Evolutionary conservation across 129 eudicot species (phyloP), one percentile per base, ranked within the genome.

Genomic region (Flaveria trinervia): DNA sequence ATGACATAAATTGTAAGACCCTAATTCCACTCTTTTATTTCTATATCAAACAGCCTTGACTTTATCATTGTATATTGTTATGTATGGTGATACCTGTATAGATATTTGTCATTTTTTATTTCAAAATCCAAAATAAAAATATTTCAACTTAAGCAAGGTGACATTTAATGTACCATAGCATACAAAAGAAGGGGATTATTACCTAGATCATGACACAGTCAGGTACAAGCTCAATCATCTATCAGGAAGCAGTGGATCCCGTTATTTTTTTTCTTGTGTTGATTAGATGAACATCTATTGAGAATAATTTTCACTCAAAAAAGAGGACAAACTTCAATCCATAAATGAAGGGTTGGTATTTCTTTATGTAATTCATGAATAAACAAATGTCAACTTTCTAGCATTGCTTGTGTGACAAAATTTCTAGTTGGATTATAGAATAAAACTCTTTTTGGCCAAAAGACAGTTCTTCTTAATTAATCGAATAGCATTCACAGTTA

Each of bases 21-120:
- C 1, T 18, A 10, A 4, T 39, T 39, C 50, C 51, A 17, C 50
- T 17, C 41, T 23, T 65, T 65, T 65, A 15, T 30, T 30, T 30
- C 49, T 65, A 17, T 65, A 66, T 17, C 28, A 17, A 66, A 26
- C 17, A 66, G 51, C 51, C 71, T 16, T 66, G 30, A 41, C 51
- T 41, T 20, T 65, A 9, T 17, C 71, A 66, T 39, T 28, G 69
- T 64, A 39, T 39, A 8, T 39, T n/a, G 52, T 33, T 50, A 49
- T 76, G 65, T 25, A 66, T 76, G 70, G 80, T 67, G 56, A 15
- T 67, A 77, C 68, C 81, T 69, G 25, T 77, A 17, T 1, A 54
- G 3, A 66, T 70, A 26, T 20, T 65, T 76, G 26, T 20, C 25
- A 36, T 7, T 66, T 52, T 66, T 15, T 26, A 66, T 66, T 36